These are phyloP conservation scores for Guillardia theta DNA, from an alignment of 78 protist genomes.

Conservation along the genomic window DNA sequence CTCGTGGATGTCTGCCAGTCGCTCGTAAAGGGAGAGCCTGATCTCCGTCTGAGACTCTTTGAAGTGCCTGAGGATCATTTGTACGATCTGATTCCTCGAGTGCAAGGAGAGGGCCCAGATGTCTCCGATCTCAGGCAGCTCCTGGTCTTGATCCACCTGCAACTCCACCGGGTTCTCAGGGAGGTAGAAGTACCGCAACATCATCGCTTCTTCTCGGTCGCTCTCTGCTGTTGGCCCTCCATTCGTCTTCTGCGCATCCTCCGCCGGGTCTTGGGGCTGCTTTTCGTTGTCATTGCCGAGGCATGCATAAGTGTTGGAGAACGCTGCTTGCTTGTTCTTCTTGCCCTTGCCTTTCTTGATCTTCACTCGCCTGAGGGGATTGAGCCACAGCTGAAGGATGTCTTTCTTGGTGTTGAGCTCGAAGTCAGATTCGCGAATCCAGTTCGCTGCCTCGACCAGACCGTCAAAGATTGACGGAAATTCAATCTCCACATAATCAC, in stretches of 20 bases:
- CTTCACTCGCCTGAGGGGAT: neutral
- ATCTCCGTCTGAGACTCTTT: neutral
- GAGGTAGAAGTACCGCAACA: too few species aligned
- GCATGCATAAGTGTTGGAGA: neutral
- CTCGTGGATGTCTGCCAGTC: too few species aligned
- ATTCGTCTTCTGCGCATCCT: too few species aligned
- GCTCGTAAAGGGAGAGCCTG: too few species aligned
- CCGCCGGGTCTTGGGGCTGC: neutral
- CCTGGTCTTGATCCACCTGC: neutral
- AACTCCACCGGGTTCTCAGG: too few species aligned
- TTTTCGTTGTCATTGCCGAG: neutral
- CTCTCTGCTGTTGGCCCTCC: too few species aligned
- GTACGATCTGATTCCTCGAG: neutral
- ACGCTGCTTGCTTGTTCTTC: too few species aligned
- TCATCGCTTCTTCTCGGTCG: too few species aligned
- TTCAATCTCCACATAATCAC: neutral
- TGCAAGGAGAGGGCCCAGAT: neutral
- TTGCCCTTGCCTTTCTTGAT: too few species aligned
- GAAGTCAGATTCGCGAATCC: neutral
- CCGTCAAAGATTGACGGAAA: neutral
- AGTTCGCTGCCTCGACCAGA: neutral
- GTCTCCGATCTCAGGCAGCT: neutral
- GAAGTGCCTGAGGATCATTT: neutral
- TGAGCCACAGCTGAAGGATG: neutral
- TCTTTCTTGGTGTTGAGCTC: neutral